phyloP scores from a whole-genome alignment of 352 stramenopile genomes.

The Globisporangium solare region DNA sequence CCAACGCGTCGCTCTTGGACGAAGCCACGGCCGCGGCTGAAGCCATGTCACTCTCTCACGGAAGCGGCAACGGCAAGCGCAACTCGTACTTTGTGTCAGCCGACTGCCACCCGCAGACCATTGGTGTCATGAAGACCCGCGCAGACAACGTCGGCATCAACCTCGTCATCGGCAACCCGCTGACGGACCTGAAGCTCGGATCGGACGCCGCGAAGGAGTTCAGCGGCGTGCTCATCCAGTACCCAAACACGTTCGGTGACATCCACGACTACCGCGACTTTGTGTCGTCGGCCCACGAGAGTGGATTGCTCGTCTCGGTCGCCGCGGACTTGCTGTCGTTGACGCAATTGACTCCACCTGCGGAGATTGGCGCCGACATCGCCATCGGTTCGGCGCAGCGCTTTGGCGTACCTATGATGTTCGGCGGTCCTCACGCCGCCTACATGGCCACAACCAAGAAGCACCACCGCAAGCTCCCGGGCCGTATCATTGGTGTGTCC shows the following conservation, averaged over 20 bases:
- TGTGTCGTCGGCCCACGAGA: conserved; percentile 78
- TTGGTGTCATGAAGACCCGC: conserved; percentile 92
- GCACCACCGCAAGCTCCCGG: conserved; percentile 97
- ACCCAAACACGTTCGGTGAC: conserved; percentile 97
- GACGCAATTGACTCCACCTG: conserved; percentile 92
- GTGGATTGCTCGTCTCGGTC: conserved; percentile 92
- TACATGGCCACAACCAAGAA: conserved; percentile 96
- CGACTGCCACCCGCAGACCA: conserved; percentile 90
- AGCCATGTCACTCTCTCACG: conserved; percentile 96
- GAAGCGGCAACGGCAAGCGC: conserved; percentile 91
- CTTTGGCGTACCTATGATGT: conserved; percentile 99
- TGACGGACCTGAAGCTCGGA: conserved; percentile 68
- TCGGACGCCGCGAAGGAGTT: conserved; percentile 82
- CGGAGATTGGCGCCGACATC: conserved; percentile 96
- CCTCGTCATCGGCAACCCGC: conserved; percentile 88
- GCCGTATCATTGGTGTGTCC: conserved; percentile 98
- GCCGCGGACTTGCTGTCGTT: conserved; percentile 96
- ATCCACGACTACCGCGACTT: conserved; percentile 92
- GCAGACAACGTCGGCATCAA: conserved; percentile 90
- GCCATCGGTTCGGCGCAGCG: conserved; percentile 97
- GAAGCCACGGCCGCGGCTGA: conserved; percentile 98
- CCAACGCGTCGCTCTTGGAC: conserved; percentile 97
- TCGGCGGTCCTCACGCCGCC: conserved; percentile 96
- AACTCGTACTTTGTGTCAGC: conserved; percentile 95
- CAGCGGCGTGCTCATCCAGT: conserved; percentile 97